Percentiles rank a stretch among this genome's conserved stretches.
These are phyloP conservation scores for Mentha longifolia DNA, from an alignment of 257 asterid species.

Conservation along the genomic window DNA sequence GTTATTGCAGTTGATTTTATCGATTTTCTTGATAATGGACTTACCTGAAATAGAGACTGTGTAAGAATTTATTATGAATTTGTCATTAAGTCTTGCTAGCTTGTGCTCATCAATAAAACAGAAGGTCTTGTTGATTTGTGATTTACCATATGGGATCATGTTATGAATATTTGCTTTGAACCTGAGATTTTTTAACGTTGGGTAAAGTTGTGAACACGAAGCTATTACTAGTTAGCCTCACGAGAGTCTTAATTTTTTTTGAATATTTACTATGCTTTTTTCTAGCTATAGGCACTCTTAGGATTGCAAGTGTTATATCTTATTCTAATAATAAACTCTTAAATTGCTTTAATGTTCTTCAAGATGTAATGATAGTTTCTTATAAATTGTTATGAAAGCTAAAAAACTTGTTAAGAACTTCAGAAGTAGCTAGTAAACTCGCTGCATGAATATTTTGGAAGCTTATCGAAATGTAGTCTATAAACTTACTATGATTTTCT, in stretches of 20 bases:
- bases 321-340: background rate
- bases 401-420: background rate
- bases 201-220: background rate
- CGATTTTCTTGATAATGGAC: background rate
- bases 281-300: background rate
- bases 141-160: background rate
- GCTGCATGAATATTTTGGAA: background rate
- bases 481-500: no score
- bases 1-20: background rate
- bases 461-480: background rate
- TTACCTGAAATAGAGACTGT: background rate
- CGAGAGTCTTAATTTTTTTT: no score
- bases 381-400: background rate
- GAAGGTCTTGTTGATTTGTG: no score
- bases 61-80: background rate
- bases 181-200: background rate
- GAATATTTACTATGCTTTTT: slow-evolving; percentile 19
- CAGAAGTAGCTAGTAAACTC: background rate
- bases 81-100: background rate
- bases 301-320: background rate
- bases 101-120: background rate
- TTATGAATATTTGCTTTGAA: background rate
- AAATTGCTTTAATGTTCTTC: background rate
- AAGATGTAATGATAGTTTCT: background rate
- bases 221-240: no score